phyloP scores from a whole-genome alignment of 169 alveolate species.

The Plasmodium reichenowi region DNA sequence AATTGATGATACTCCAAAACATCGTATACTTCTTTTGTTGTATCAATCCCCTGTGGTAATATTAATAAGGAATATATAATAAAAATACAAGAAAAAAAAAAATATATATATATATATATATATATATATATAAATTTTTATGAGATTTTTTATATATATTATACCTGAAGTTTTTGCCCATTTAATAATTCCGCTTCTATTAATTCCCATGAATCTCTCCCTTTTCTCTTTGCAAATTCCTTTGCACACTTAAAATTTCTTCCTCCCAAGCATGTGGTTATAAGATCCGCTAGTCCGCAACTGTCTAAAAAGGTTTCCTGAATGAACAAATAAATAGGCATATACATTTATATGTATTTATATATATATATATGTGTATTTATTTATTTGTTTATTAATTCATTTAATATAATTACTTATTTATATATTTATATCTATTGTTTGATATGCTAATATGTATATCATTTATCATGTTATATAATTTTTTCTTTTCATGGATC shows the following conservation, averaged over 20 bases:
- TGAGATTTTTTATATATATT: neutral
- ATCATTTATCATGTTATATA: neutral
- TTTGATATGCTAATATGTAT: too few species aligned
- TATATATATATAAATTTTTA: neutral
- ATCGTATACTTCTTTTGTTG: conserved; percentile 48
- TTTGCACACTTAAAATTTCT: conserved; percentile 93
- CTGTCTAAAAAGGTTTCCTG: conserved; percentile 92
- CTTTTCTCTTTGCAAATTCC: conserved; percentile 90
- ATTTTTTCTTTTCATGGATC: neutral
- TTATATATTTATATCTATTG: neutral
- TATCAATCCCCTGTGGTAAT: conserved; percentile 37
- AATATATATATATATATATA: neutral
- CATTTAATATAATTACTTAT: conserved; percentile 4
- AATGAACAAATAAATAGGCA: conserved; percentile 28
- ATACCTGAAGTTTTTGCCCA: conserved; percentile 93
- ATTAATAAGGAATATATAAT: neutral
- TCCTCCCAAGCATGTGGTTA: conserved; percentile 94
- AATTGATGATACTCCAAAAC: conserved; percentile 50
- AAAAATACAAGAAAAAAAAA: neutral
- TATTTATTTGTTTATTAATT: neutral
- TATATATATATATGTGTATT: conserved; percentile 1
- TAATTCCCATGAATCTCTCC: conserved; percentile 89
- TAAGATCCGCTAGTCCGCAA: conserved; percentile 94
- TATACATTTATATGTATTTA: neutral
- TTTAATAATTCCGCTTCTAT: conserved; percentile 90